Percentiles rank a stretch among this genome's conserved stretches.
Conservation (phyloP, 2,329 filamentous ascomycete genomes). For the Pezicula radicicola region DNA sequence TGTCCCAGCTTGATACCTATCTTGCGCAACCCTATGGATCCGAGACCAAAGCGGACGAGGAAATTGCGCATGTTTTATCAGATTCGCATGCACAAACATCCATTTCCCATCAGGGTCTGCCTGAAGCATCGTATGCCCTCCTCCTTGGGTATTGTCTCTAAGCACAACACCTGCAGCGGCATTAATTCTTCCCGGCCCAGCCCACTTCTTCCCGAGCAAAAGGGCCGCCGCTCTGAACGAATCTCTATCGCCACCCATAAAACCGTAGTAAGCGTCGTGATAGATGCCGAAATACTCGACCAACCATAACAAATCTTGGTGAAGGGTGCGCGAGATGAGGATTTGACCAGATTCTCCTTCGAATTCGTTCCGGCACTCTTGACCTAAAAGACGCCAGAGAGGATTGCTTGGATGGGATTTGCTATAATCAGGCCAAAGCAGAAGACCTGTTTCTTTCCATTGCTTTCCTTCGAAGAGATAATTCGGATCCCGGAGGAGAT, state of each 20-base stretch:
- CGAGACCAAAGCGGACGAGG: slow-evolving; percentile 9
- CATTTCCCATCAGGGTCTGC: slow-evolving; percentile 13
- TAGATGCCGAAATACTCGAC: slow-evolving; percentile 15
- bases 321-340: slow-evolving; percentile 10
- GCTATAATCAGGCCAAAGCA: slow-evolving; percentile 16
- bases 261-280: slow-evolving; percentile 14
- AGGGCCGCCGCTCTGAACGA: slow-evolving; percentile 14
- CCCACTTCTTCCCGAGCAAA: slow-evolving; percentile 10
- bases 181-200: slow-evolving; percentile 11
- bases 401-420: slow-evolving; percentile 17
- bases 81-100: slow-evolving; percentile 19
- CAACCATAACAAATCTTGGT: slow-evolving; percentile 17
- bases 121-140: slow-evolving; percentile 19
- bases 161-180: slow-evolving; percentile 4
- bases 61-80: slow-evolving; percentile 16
- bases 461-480: slow-evolving; percentile 12
- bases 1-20: slow-evolving; percentile 8
- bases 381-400: slow-evolving; percentile 13
- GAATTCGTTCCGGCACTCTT: slow-evolving; percentile 13
- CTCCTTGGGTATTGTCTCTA: not conserved
- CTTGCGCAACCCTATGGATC: slow-evolving; percentile 10
- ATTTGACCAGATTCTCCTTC: slow-evolving; percentile 17
- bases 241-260: slow-evolving; percentile 17
- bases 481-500: slow-evolving; percentile 12
- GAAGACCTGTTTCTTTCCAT: slow-evolving; percentile 13